A percentile compares a stretch with the other conserved stretches of the same genome.
Evolutionary conservation across 768 basidiomycete species (phyloP).

Genomic region (Tricholoma hemisulphureum): DNA sequence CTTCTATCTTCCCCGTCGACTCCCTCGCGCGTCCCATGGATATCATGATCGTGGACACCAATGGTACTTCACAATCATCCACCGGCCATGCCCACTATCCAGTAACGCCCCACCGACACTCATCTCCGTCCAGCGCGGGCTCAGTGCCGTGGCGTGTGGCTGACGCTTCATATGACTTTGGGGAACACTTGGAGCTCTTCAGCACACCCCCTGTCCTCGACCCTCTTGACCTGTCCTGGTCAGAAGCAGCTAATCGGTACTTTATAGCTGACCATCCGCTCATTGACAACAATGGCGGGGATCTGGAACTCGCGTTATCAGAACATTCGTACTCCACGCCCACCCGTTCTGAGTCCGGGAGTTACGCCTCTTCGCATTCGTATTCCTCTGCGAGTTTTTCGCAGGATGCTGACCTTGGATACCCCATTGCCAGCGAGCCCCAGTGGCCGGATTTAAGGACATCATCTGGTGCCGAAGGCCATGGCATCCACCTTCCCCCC

Average conservation of each 20-base stretch:
- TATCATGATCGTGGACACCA: background rate
- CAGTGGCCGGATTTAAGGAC: background rate
- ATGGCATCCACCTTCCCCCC: slow-evolving; percentile 6
- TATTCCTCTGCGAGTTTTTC: background rate
- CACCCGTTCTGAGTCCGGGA: background rate
- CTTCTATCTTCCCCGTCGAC: background rate
- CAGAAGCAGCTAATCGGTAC: background rate
- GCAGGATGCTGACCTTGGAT: background rate
- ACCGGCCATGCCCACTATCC: background rate
- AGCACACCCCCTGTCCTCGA: background rate
- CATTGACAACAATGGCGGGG: background rate
- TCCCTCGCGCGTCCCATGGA: background rate
- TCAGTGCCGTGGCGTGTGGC: slow-evolving; percentile 1
- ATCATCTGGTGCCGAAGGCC: slow-evolving; percentile 6
- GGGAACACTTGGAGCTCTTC: background rate
- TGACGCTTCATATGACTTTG: slow-evolving; percentile 1
- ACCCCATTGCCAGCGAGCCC: background rate
- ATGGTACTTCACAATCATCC: background rate
- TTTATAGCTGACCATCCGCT: background rate
- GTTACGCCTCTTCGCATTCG: background rate
- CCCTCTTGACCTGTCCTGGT: background rate
- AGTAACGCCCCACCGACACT: background rate
- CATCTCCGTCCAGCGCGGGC: background rate
- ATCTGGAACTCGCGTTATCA: background rate
- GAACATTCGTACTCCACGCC: background rate